These are phyloP conservation scores for Pseudohalonectria lignicola DNA, from an alignment of 2,329 filamentous ascomycete genomes.

Conservation along the genomic window DNA sequence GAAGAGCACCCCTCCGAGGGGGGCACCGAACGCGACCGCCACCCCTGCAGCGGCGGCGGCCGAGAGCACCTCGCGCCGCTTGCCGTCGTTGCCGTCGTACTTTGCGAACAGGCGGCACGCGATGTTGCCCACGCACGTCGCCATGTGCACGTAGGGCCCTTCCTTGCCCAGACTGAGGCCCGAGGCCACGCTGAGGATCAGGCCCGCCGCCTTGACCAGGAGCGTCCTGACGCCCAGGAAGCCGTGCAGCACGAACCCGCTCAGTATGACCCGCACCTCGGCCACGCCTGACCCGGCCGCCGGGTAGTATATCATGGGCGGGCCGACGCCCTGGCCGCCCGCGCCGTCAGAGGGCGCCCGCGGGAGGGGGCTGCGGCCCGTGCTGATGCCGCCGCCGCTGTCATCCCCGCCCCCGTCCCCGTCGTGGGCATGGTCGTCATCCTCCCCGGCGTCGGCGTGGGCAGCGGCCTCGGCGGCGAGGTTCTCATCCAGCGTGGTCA, in stretches of 20 bases:
- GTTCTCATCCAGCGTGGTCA: slow-evolving; percentile 88
- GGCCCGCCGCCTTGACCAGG: slow-evolving; percentile 68
- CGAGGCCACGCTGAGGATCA: slow-evolving; percentile 83
- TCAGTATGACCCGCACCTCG: slow-evolving; percentile 95
- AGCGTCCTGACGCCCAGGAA: slow-evolving; percentile 86
- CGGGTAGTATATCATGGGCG: slow-evolving; percentile 88
- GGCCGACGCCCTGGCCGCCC: slow-evolving; percentile 18
- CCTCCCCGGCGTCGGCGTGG: slow-evolving; percentile 15
- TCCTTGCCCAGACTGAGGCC: slow-evolving; percentile 92
- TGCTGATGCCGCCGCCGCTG: slow-evolving; percentile 16
- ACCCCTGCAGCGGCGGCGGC: slow-evolving; percentile 87
- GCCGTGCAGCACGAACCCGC: slow-evolving; percentile 91
- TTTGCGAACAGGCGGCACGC: slow-evolving; percentile 88
- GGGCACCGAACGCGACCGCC: slow-evolving; percentile 87
- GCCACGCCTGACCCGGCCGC: slow-evolving; percentile 93
- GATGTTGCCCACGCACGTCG: slow-evolving; percentile 91
- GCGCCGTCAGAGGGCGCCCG: slow-evolving; percentile 11
- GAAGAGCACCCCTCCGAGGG: slow-evolving; percentile 78
- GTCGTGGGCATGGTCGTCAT: slow-evolving; percentile 26
- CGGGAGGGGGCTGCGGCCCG: slow-evolving; percentile 24
- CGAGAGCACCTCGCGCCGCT: slow-evolving; percentile 86
- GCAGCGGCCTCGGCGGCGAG: slow-evolving; percentile 54
- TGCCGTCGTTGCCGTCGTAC: slow-evolving; percentile 89
- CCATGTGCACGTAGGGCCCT: slow-evolving; percentile 93
- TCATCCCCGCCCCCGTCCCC: slow-evolving; percentile 30